phyloP scores from a whole-genome alignment of 2,329 filamentous ascomycete species.

The Aspergillus quadrilineatus region DNA sequence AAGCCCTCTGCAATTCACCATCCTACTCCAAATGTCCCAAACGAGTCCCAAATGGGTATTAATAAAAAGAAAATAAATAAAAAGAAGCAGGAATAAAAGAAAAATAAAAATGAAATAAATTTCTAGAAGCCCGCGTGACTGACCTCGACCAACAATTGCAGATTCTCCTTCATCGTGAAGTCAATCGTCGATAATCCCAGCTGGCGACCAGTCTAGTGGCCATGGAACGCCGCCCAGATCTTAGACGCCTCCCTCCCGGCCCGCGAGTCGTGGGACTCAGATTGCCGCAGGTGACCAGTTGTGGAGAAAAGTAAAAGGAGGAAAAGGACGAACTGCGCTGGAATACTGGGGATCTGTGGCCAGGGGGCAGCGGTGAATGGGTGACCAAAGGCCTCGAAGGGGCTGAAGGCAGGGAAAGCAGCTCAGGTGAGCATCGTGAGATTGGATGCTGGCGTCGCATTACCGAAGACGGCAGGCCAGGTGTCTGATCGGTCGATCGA shows the following conservation, averaged over 20 bases:
- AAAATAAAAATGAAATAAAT: slow-evolving; percentile 17
- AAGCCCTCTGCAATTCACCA: neutral
- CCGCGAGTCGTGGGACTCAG: neutral
- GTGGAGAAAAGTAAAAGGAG: neutral
- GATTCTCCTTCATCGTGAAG: slow-evolving; percentile 29
- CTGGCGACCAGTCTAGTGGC: slow-evolving; percentile 20
- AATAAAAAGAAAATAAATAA: neutral
- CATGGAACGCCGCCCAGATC: slow-evolving; percentile 22
- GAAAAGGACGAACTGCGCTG: neutral
- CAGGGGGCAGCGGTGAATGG: neutral
- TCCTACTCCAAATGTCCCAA: too few relatives aligned
- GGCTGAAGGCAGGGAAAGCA: neutral
- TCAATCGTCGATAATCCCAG: slow-evolving; percentile 13
- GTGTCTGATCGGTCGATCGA: slow-evolving; percentile 7
- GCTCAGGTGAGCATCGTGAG: slow-evolving; percentile 11
- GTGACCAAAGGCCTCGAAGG: neutral
- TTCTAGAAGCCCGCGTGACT: slow-evolving; percentile 28
- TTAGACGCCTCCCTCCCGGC: neutral
- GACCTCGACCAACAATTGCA: slow-evolving; percentile 15
- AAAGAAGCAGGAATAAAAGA: slow-evolving; percentile 7
- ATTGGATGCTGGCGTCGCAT: neutral
- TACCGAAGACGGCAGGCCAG: slow-evolving; percentile 4
- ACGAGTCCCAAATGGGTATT: too few relatives aligned
- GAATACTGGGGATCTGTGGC: neutral
- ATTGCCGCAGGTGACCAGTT: neutral